Percentiles rank a stretch among this genome's conserved stretches.
phyloP scores from a whole-genome alignment of 169 alveolate genomes.

The Eimeria sp. region DNA sequence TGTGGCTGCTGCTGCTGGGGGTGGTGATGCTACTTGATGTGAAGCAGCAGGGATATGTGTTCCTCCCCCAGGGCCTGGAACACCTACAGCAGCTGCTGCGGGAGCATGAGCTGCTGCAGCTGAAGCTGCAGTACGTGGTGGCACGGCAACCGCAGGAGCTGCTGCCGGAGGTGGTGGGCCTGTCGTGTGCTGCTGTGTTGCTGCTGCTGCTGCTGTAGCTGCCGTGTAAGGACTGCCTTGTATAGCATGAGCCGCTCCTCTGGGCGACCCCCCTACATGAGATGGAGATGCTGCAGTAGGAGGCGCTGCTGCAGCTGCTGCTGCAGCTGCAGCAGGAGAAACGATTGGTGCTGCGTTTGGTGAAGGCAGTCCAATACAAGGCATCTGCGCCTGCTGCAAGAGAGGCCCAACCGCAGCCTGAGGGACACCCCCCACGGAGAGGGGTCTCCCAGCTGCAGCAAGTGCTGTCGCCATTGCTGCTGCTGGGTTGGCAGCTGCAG shows the following conservation, averaged over 20 bases:
- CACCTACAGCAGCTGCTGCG: constrained; percentile 14
- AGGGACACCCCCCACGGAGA: constrained; percentile 5
- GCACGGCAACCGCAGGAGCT: background rate
- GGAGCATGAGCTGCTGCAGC: constrained; percentile 25
- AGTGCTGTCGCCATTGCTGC: constrained; percentile 71
- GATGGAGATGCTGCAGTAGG: constrained; percentile 1
- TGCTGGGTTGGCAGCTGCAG: constrained; percentile 64
- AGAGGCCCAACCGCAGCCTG: background rate
- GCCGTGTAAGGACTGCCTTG: constrained; percentile 2
- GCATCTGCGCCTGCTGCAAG: background rate
- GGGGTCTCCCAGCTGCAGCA: constrained; percentile 74
- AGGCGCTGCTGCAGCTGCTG: background rate
- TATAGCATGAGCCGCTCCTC: background rate
- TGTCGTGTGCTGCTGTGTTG: background rate
- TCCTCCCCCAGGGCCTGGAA: background rate
- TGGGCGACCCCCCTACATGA: background rate
- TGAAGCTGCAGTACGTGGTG: background rate
- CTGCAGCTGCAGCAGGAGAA: constrained; percentile 21
- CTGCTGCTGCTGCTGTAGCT: background rate
- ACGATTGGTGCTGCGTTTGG: background rate
- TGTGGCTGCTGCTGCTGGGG: constrained; percentile 24
- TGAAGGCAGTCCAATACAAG: background rate
- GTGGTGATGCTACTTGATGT: background rate
- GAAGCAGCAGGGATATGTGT: background rate
- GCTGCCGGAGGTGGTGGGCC: background rate